phyloP scores from a whole-genome alignment of 805 yeast species.

The Metschnikowia similis region DNA sequence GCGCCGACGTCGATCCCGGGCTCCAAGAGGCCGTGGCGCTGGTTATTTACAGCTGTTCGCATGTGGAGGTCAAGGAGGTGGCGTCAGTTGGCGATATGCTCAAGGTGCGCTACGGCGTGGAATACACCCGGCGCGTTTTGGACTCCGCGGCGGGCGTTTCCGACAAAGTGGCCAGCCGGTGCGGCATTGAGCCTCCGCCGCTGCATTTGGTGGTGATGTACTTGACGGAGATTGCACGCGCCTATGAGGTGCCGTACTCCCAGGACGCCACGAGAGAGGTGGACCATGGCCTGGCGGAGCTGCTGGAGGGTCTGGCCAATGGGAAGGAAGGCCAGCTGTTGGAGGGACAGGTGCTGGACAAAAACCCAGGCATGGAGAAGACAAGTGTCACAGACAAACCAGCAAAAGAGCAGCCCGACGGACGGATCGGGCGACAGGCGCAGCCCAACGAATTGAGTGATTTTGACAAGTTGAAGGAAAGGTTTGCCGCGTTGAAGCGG shows the following conservation, averaged over 20 bases:
- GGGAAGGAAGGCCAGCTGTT: slow-evolving; percentile 16
- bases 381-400: no score
- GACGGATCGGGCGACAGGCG: background rate
- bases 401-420: no score
- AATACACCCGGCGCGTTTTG: slow-evolving; percentile 53
- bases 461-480: slow-evolving; percentile 59
- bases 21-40: slow-evolving; percentile 72
- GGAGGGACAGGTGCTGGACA: background rate
- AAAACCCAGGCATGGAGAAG: no score
- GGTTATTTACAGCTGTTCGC: slow-evolving; percentile 63
- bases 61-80: slow-evolving; percentile 75
- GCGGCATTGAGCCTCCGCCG: slow-evolving; percentile 64
- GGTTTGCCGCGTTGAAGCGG: slow-evolving; percentile 71
- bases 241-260: slow-evolving; percentile 73
- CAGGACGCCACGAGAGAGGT: slow-evolving; percentile 27
- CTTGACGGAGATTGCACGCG: slow-evolving; percentile 72
- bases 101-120: slow-evolving; percentile 60
- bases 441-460: slow-evolving; percentile 34
- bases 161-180: slow-evolving; percentile 57
- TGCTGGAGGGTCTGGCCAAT: slow-evolving; percentile 8
- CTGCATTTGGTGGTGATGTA: slow-evolving; percentile 64
- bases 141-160: slow-evolving; percentile 55
- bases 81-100: slow-evolving; percentile 57
- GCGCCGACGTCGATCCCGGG: slow-evolving; percentile 50
- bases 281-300: slow-evolving; percentile 12